phyloP scores from a whole-genome alignment of 208 protist genomes.

The Leishmania tropica region DNA sequence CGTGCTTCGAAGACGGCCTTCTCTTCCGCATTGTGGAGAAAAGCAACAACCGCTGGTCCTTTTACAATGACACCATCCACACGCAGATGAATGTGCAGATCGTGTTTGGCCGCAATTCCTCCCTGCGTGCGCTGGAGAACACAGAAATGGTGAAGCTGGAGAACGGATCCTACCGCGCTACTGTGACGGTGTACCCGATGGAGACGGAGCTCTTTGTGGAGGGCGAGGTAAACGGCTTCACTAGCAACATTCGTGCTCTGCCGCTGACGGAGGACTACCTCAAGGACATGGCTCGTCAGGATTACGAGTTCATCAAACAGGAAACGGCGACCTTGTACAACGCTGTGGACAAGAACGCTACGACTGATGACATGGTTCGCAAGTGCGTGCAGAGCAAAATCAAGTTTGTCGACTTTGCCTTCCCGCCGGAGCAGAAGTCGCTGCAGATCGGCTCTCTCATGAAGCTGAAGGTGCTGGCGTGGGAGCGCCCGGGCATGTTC shows the following conservation, averaged over 20 bases:
- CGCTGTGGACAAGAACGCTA: slow-evolving; percentile 39
- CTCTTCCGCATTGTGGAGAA: slow-evolving; percentile 77
- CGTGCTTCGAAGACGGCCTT: slow-evolving; percentile 72
- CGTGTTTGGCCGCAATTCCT: slow-evolving; percentile 63
- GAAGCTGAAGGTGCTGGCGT: slow-evolving; percentile 74
- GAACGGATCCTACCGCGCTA: slow-evolving; percentile 55
- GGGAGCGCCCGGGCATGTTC: slow-evolving; percentile 81
- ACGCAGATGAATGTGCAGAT: slow-evolving; percentile 81
- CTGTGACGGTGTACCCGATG: slow-evolving; percentile 69
- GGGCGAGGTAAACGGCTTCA: slow-evolving; percentile 56
- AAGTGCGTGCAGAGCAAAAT: slow-evolving; percentile 61
- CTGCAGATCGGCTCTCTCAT: slow-evolving; percentile 63
- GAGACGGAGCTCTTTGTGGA: slow-evolving; percentile 82
- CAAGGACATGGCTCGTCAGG: slow-evolving; percentile 60
- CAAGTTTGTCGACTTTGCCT: slow-evolving; percentile 80
- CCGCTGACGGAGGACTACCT: slow-evolving; percentile 69
- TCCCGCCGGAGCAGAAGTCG: slow-evolving; percentile 75
- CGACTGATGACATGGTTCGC: slow-evolving; percentile 58
- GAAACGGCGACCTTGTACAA: slow-evolving; percentile 60
- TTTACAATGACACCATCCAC: slow-evolving; percentile 84
- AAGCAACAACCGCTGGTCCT: slow-evolving; percentile 72
- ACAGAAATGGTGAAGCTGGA: slow-evolving; percentile 44
- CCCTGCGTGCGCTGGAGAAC: slow-evolving; percentile 68
- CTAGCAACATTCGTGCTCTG: slow-evolving; percentile 67
- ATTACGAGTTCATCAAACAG: slow-evolving; percentile 50